phyloP scores from a whole-genome alignment of 192 early-diverging fungal species.

The Linnemannia zychae region DNA sequence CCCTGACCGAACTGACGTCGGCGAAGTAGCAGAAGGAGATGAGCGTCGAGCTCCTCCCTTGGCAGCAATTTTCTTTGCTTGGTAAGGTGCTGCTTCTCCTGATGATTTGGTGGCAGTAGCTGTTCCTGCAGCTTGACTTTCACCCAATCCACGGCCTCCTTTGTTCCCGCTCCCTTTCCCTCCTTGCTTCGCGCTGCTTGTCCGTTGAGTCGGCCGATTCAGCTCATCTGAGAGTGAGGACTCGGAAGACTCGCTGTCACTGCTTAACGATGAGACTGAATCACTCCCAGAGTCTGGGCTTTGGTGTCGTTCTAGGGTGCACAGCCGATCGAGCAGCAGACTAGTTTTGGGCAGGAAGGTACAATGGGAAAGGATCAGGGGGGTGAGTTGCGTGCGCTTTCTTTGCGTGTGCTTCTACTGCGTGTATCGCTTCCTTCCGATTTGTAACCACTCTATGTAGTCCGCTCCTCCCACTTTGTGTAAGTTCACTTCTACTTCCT shows the following conservation, averaged over 20 bases:
- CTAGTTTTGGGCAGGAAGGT: not conserved
- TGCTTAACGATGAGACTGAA: slow-evolving; percentile 21
- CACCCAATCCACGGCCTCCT: not conserved
- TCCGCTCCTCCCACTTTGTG: too few relatives aligned
- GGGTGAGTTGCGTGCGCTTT: not conserved
- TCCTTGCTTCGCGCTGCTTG: not conserved
- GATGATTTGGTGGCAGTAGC: not conserved
- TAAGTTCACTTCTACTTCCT: too few relatives aligned
- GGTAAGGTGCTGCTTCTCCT: not conserved
- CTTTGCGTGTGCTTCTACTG: too few relatives aligned
- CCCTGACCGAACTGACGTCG: not conserved
- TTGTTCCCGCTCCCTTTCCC: slow-evolving; percentile 12
- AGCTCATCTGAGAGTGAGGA: slow-evolving; percentile 18
- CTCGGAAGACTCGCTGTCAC: slow-evolving; percentile 35
- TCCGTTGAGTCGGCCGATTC: not conserved
- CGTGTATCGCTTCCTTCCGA: too few relatives aligned
- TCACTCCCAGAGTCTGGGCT: slow-evolving; percentile 33
- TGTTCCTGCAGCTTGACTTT: not conserved
- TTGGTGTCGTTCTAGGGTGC: slow-evolving; percentile 9
- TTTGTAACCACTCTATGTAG: too few relatives aligned
- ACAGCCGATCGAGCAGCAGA: slow-evolving; percentile 37
- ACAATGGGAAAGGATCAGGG: not conserved
- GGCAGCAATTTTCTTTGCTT: slow-evolving; percentile 15
- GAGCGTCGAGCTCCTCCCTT: not conserved
- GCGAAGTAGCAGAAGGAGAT: not conserved